Evolutionary conservation across 805 yeast genomes (phyloP).

Genomic region (Kodamaea restingae): DNA sequence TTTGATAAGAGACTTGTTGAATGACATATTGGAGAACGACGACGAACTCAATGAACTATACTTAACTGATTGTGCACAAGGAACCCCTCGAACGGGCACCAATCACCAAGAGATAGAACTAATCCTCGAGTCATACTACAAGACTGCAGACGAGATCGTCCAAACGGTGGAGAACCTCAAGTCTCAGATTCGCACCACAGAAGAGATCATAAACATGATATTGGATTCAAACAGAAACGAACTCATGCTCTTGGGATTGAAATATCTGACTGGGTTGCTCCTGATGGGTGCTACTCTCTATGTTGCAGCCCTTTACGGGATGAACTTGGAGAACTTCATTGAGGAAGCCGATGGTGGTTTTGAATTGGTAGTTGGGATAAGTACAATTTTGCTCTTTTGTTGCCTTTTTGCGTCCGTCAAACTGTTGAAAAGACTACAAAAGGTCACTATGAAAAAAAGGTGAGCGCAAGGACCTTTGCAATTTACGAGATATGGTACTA

Average conservation of each 20-base stretch:
- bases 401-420: slow-evolving; percentile 54
- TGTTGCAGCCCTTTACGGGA: slow-evolving; percentile 86
- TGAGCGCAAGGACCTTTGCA: too few species aligned
- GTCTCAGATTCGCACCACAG: slow-evolving; percentile 86
- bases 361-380: slow-evolving; percentile 35
- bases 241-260: slow-evolving; percentile 79
- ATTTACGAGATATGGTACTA: not conserved
- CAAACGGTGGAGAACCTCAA: slow-evolving; percentile 77
- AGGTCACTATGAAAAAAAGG: slow-evolving; percentile 58
- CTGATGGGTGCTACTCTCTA: slow-evolving; percentile 79
- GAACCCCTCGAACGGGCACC: slow-evolving; percentile 43
- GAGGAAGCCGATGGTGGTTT: slow-evolving; percentile 81
- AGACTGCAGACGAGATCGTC: slow-evolving; percentile 89
- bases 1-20: slow-evolving; percentile 76
- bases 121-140: slow-evolving; percentile 84
- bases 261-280: slow-evolving; percentile 77
- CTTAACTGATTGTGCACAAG: slow-evolving; percentile 57
- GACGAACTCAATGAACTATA: slow-evolving; percentile 81
- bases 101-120: slow-evolving; percentile 88
- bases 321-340: slow-evolving; percentile 89
- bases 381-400: slow-evolving; percentile 39
- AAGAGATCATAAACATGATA: slow-evolving; percentile 90
- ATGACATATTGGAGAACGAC: slow-evolving; percentile 82
- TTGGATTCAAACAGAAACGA: slow-evolving; percentile 93
- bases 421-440: slow-evolving; percentile 62